Evolutionary conservation across 2,329 filamentous ascomycete genomes (phyloP).

Genomic region (Stagonosporopsis tanaceti): DNA sequence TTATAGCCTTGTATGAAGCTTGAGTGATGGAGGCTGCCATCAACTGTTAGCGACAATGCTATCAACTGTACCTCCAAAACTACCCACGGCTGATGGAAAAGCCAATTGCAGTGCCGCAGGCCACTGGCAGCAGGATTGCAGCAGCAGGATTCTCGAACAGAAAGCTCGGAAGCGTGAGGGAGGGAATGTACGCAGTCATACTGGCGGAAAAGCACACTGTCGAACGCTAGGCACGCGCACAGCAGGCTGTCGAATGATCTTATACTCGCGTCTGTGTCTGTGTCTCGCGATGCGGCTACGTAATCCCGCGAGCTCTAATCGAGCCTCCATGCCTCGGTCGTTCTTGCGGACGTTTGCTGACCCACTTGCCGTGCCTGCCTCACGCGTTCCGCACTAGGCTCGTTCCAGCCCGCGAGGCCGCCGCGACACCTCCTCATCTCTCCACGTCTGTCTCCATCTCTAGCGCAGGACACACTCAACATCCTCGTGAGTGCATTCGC

Average conservation of each 20-base stretch:
- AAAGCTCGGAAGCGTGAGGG: conserved; percentile 74
- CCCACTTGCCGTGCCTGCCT: conserved; percentile 32
- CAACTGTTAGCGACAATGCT: background rate
- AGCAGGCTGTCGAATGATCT: conserved; percentile 5
- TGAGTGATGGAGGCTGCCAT: conserved; percentile 49
- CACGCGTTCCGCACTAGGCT: conserved; percentile 27
- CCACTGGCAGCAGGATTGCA: conserved; percentile 78
- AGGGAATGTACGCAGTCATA: conserved; percentile 85
- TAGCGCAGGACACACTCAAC: conserved; percentile 37
- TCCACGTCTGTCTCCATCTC: conserved; percentile 37
- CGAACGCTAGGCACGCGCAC: background rate
- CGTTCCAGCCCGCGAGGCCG: conserved; percentile 31
- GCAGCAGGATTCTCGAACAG: conserved; percentile 76
- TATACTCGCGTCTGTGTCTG: conserved; percentile 9
- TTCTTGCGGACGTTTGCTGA: conserved; percentile 17
- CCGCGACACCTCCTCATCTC: conserved; percentile 31
- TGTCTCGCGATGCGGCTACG: conserved; percentile 14
- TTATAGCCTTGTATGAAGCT: conserved; percentile 69
- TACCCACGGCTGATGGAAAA: conserved; percentile 70
- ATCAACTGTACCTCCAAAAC: background rate
- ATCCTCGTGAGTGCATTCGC: conserved; percentile 51
- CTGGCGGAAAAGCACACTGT: conserved; percentile 33
- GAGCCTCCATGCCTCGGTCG: conserved; percentile 11
- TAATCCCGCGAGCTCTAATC: conserved; percentile 16
- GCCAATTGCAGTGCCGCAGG: conserved; percentile 76